Base-by-base conservation (phyloP, 306 rosid species). In the Begonia fuchsioides region DNA sequence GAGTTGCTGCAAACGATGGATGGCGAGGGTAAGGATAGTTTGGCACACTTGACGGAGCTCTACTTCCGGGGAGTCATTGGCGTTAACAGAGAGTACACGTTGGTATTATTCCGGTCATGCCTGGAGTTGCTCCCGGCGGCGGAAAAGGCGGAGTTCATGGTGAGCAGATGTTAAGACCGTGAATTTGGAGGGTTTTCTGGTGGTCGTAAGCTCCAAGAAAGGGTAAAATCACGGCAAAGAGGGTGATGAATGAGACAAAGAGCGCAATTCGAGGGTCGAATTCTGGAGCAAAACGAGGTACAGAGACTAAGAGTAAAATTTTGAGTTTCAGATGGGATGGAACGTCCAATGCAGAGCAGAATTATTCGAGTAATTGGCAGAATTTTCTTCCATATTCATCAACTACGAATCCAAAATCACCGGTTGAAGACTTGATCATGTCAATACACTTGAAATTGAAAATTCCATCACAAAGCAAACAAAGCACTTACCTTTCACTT, bases 91-190 rank as follows among this genome's bases (percentile, higher is more conserved):
- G 81, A 76, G 39, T 68, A 66, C 47, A 68, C 81, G n/a, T 65
- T 71, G 2, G 57, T 69, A 16, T 78, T 81, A 59, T 74, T 88
- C 47, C 83, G 86, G 3, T 76, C 96, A 51, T 78, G 93, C 49
- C 17, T 88, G 47, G 12, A 67, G 12, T 50, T 88, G 61, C 93
- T 88, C 50, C 96, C 96, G 0, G 94, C 83, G n/a, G 79, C 81
- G 0, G 96, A 87, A 80, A 87, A 93, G 65, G 67, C 65, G 10
- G 76, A 86, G 60, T 68, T 58, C 63, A 57, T 88, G 1, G 64
- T 64, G 8, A 88, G 94, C 51, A 65, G 81, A 48, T 88, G 94
- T 83, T 13, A 62, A 68, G 13, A 56, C 15, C 12, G 61, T 88
- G 65, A 17, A 51, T 0, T 65, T 75, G 2, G 75, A 65, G 8